phyloP scores from a whole-genome alignment of 306 rosid species.

The Prunus campanulata region DNA sequence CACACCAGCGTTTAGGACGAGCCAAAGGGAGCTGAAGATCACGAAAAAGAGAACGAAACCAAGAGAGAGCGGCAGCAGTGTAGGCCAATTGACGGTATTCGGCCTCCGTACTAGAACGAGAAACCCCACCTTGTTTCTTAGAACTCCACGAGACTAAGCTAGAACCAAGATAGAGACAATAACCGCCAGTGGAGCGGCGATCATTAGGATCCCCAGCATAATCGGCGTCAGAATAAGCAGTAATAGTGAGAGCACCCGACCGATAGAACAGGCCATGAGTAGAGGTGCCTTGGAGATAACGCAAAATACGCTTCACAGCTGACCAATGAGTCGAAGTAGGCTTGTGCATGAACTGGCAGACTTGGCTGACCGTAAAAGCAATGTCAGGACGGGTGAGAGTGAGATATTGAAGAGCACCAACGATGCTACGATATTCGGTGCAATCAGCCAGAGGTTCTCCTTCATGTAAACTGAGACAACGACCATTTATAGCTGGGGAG shows the following conservation, averaged over 20 bases:
- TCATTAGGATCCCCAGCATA: too few species aligned
- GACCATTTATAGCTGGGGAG: neutral
- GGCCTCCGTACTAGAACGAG: neutral
- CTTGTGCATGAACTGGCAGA: neutral
- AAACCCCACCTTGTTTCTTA: too few species aligned
- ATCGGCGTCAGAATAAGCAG: neutral
- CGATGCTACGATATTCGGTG: neutral
- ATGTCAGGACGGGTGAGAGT: neutral
- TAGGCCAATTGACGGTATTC: neutral
- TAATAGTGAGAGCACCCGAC: neutral
- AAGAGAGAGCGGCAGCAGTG: too few species aligned
- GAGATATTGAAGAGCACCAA: neutral
- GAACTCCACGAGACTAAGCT: too few species aligned
- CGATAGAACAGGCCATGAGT: neutral
- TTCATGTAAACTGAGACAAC: neutral
- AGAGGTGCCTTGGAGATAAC: too few species aligned
- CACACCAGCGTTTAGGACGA: neutral
- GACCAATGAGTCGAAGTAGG: neutral
- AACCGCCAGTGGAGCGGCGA: too few species aligned
- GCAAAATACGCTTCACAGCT: too few species aligned
- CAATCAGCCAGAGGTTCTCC: neutral
- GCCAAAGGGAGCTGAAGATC: neutral
- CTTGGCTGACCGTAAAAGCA: neutral
- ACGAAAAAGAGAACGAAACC: neutral
- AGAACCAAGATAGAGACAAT: too few species aligned